These are phyloP conservation scores for Huntiella bhutanensis DNA, from an alignment of 2,329 filamentous ascomycete species.

Conservation along the genomic window DNA sequence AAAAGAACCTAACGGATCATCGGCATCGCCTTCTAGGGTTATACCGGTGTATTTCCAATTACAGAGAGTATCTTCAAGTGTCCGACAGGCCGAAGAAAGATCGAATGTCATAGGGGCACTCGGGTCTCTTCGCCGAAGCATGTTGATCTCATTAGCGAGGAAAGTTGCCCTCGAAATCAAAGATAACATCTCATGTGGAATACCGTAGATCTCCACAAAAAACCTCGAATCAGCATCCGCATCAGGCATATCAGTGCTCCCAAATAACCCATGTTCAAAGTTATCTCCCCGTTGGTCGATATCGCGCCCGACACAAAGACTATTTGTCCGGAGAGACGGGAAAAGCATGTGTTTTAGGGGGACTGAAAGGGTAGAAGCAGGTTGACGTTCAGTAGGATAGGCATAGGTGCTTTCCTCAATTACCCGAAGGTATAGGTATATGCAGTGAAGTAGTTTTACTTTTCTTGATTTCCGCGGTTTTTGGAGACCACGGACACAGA, in stretches of 20 bases:
- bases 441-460: constrained; percentile 25
- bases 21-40: background rate
- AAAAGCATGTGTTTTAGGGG: constrained; percentile 14
- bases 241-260: constrained; percentile 14
- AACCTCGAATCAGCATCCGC: constrained; percentile 21
- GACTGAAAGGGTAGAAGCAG: constrained; percentile 1
- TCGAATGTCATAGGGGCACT: constrained; percentile 15
- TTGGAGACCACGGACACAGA: constrained; percentile 21
- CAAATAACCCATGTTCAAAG: constrained; percentile 14
- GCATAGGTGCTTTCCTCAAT: constrained; percentile 25
- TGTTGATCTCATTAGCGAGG: constrained; percentile 22
- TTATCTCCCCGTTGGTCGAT: constrained; percentile 24
- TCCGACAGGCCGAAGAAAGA: constrained; percentile 17
- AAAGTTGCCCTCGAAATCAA: constrained; percentile 24
- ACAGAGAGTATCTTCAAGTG: constrained; percentile 10
- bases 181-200: constrained; percentile 23
- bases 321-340: constrained; percentile 17
- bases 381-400: constrained; percentile 10
- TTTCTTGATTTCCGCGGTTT: constrained; percentile 22
- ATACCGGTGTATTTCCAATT: constrained; percentile 11
- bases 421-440: constrained; percentile 26
- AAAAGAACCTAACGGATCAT: background rate
- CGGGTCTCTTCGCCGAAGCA: constrained; percentile 11
- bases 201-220: constrained; percentile 26
- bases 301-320: constrained; percentile 23